phyloP scores from a whole-genome alignment of 2,329 filamentous ascomycete genomes.

The Ophiostoma australiae region DNA sequence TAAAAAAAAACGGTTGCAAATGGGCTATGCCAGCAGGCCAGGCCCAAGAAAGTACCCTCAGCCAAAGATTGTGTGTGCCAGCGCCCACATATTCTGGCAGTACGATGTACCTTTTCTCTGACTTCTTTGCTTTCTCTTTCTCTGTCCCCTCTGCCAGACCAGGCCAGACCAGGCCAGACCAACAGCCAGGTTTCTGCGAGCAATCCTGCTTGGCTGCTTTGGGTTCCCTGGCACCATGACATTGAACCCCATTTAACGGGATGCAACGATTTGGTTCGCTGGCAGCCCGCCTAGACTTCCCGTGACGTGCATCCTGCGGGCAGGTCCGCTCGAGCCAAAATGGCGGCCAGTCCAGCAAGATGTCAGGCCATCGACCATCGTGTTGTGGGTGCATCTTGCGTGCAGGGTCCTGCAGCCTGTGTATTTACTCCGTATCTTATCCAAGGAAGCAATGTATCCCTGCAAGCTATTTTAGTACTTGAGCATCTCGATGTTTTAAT shows the following conservation, averaged over 20 bases:
- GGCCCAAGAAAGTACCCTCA: no score
- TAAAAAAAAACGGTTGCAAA: background rate
- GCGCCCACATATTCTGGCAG: background rate
- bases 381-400: background rate
- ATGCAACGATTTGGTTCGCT: conserved; percentile 10
- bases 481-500: background rate
- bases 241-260: background rate
- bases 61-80: background rate
- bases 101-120: background rate
- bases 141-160: background rate
- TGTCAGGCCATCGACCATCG: background rate
- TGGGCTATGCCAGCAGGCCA: background rate
- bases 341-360: background rate
- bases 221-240: background rate
- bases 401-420: background rate
- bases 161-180: background rate
- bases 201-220: background rate
- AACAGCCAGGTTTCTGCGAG: background rate
- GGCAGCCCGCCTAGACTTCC: conserved; percentile 8
- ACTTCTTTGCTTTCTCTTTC: background rate
- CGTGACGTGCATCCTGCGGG: conserved; percentile 13
- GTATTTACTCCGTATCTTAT: background rate
- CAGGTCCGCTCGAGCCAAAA: background rate
- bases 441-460: background rate
- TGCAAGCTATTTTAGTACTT: background rate